These are phyloP conservation scores for Phanerochaete sordida DNA, from an alignment of 768 basidiomycete species.

Conservation along the genomic window DNA sequence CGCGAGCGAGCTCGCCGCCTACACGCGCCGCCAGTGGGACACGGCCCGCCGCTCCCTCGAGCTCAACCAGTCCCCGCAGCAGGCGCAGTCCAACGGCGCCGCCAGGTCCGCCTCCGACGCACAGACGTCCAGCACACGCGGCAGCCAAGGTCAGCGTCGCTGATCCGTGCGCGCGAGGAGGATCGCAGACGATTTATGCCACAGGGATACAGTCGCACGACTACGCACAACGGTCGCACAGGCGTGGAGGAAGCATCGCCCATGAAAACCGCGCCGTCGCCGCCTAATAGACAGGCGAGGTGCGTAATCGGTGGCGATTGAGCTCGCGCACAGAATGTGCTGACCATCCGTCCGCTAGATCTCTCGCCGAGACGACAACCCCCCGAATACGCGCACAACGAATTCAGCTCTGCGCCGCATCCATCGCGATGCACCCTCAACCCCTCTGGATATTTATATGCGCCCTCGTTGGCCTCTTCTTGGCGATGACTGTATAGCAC, in stretches of 20 bases:
- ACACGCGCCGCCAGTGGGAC: slow-evolving; percentile 38
- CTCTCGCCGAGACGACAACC: not conserved
- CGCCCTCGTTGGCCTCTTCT: too few species aligned
- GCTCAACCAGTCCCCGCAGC: not conserved
- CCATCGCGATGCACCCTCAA: not conserved
- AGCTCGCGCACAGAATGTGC: not conserved
- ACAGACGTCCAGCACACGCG: not conserved
- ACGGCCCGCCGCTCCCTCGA: slow-evolving; percentile 25
- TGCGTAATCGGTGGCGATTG: not conserved
- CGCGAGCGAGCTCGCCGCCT: slow-evolving; percentile 33
- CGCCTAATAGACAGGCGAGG: not conserved
- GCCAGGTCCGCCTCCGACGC: slow-evolving; percentile 6
- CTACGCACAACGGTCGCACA: slow-evolving; percentile 22
- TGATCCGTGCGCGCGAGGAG: not conserved
- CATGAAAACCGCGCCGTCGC: slow-evolving; percentile 15
- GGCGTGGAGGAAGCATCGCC: slow-evolving; percentile 11
- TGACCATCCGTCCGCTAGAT: not conserved
- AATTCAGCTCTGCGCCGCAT: not conserved
- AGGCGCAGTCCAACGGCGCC: slow-evolving; percentile 5
- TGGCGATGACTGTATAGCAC: too few species aligned
- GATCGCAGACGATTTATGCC: slow-evolving; percentile 2
- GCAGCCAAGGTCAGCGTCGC: slow-evolving; percentile 17
- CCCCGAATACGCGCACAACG: not conserved
- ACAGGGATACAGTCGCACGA: slow-evolving; percentile 25
- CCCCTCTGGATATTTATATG: too few species aligned